A percentile compares a stretch with the other conserved stretches of the same genome.
These are phyloP conservation scores for Croton setiger DNA, from an alignment of 441 rosid species.

Conservation along the genomic window DNA sequence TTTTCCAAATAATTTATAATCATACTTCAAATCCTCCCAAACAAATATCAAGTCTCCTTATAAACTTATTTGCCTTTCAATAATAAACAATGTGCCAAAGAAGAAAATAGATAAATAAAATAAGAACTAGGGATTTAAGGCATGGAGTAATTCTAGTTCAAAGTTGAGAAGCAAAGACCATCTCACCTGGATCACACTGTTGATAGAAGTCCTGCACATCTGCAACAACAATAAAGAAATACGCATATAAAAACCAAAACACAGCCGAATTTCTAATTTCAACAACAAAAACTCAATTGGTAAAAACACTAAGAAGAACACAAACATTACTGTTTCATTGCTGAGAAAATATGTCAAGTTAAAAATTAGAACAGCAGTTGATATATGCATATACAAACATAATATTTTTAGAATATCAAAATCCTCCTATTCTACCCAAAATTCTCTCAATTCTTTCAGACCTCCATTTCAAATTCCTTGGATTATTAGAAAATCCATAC, in stretches of 20 bases:
- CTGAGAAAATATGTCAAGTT: neutral
- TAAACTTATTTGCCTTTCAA: neutral
- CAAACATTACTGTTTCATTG: neutral
- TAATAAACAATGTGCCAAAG: neutral
- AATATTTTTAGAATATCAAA: too few species aligned
- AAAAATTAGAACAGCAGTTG: too few species aligned
- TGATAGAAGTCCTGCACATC: slow-evolving; percentile 67
- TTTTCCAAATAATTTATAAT: neutral
- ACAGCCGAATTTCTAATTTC: neutral
- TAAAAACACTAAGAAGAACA: neutral
- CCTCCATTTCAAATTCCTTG: neutral
- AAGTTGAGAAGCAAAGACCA: neutral
- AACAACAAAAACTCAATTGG: neutral
- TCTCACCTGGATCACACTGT: slow-evolving; percentile 75
- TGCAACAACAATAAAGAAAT: slow-evolving; percentile 27
- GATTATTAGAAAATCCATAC: neutral
- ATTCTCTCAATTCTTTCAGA: neutral
- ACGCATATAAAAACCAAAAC: neutral
- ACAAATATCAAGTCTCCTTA: neutral
- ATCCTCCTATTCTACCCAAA: too few species aligned
- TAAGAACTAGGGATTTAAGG: neutral
- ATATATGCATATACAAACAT: too few species aligned
- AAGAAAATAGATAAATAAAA: neutral
- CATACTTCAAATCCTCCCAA: too few species aligned
- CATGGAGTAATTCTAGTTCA: slow-evolving; percentile 7